phyloP scores from a whole-genome alignment of 2,329 filamentous ascomycete genomes.

The Fusarium subtropicale region DNA sequence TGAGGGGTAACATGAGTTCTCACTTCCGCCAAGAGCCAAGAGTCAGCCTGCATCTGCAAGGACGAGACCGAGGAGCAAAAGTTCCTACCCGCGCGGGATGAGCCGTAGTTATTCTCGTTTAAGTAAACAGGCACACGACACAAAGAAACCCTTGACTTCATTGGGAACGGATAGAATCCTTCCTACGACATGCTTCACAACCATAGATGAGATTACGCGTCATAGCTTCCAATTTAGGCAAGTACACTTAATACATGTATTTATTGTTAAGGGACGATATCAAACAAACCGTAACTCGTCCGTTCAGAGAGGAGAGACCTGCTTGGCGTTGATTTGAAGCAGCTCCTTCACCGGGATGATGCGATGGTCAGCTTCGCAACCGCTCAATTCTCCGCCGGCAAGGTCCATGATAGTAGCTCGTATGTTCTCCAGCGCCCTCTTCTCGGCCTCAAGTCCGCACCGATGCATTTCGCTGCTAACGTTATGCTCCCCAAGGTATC shows the following conservation, averaged over 20 bases:
- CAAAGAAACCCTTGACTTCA: background rate
- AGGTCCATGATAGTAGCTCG: conserved; percentile 4
- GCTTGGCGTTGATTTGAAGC: conserved; percentile 8
- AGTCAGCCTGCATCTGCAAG: background rate
- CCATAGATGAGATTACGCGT: background rate
- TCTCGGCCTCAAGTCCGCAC: conserved; percentile 10
- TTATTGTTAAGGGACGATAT: background rate
- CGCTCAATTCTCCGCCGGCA: background rate
- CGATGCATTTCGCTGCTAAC: conserved; percentile 7
- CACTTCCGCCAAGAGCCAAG: background rate
- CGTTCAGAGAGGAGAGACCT: background rate
- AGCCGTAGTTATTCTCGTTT: background rate
- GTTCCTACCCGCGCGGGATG: background rate
- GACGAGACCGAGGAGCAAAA: background rate
- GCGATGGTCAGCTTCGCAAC: conserved; percentile 11
- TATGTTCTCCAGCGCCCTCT: conserved; percentile 2
- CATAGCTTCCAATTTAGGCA: background rate
- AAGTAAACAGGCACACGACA: background rate
- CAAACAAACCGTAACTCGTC: background rate
- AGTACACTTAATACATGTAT: background rate
- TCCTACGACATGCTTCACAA: background rate
- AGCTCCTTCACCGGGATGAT: conserved; percentile 14
- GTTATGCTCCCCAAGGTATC: conserved; percentile 3
- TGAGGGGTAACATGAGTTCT: background rate
- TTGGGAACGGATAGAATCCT: background rate